Evolutionary conservation across 2,329 filamentous ascomycete genomes (phyloP), one percentile per base, ranked within the genome.

Genomic region (Penicillium corylophilum): DNA sequence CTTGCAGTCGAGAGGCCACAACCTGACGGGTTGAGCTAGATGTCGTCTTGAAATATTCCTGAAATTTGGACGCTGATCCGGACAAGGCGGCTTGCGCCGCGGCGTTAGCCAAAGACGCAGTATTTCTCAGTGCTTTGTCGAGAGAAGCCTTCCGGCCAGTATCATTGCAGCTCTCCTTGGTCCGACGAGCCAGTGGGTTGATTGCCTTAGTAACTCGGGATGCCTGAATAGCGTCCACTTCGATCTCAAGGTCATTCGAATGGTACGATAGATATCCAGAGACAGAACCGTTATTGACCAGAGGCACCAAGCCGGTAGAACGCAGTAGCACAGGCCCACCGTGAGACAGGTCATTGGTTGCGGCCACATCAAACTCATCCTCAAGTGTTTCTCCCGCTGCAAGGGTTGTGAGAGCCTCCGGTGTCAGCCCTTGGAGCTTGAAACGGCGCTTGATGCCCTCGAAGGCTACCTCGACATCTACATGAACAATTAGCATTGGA

Each of bases 1-100:
- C 73, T 47, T 75, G 76, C 47, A 86, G 77, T 23, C 73, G 73
- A n/a, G 64, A 67, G 2, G 80, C 74, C 6, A 87, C 82, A 1
- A 71, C 75, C 46, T 66, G 74, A 36, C 79, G 77, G 9, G 74
- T 74, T 3, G 69, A 54, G n/a, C 68, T 55, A 12, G 72, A 69
- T 24, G 79, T 79, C 0, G 79, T 79, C 71, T 85, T 86, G 78
- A 87, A 89, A 75, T 85, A 87, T 63, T 85, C 62, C 0, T 24
- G 29, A 55, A 68, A 66, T 26, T 63, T 61, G 10, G 56, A 22
- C 7, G 59, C 43, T 0, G 75, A 80, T 1, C 74, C 66, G 2
- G 79, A 80, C 1, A 69, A 64, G 1, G 80, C 76, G 9, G 85
- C 84, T 3, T 72, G 68, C 2, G 70, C 71, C 1, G 85, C 83